phyloP scores from a whole-genome alignment of 768 basidiomycete genomes.

The Udeniomyces megalosporus region DNA sequence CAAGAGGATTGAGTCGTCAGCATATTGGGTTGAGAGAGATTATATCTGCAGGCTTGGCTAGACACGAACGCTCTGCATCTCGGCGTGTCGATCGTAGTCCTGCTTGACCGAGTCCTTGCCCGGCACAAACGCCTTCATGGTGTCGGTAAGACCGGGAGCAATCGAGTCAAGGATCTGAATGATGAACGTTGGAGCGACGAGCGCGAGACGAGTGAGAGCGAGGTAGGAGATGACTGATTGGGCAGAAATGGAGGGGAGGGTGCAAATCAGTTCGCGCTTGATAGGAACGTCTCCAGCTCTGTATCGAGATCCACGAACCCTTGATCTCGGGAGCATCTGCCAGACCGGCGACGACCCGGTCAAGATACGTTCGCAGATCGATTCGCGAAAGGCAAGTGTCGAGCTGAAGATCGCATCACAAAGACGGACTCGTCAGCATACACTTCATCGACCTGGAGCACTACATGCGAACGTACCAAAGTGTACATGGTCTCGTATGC shows the following conservation, averaged over 20 bases:
- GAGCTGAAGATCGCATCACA: slow-evolving; percentile 43
- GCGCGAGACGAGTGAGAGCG: slow-evolving; percentile 79
- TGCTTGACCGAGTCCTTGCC: slow-evolving; percentile 15
- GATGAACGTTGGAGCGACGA: slow-evolving; percentile 68
- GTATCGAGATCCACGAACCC: slow-evolving; percentile 3
- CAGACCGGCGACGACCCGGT: slow-evolving; percentile 62
- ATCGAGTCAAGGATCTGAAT: slow-evolving; percentile 27
- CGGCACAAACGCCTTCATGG: slow-evolving; percentile 11
- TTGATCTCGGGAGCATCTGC: slow-evolving; percentile 92
- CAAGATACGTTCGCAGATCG: slow-evolving; percentile 71
- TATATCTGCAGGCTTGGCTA: no score
- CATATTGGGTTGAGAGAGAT: background rate
- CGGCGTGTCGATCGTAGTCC: slow-evolving; percentile 6
- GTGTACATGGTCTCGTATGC: slow-evolving; percentile 70
- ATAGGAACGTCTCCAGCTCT: background rate
- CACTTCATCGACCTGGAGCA: no score
- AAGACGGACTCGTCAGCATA: no score
- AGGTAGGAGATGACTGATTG: slow-evolving; percentile 66
- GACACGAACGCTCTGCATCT: no score
- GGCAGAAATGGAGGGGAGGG: background rate
- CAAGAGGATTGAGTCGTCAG: background rate
- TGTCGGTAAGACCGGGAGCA: slow-evolving; percentile 38
- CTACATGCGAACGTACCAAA: slow-evolving; percentile 39
- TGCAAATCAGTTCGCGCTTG: background rate
- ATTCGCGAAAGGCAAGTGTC: slow-evolving; percentile 80